Base-by-base conservation (phyloP, 306 rosid species). In the Echinosophora koreensis region DNA sequence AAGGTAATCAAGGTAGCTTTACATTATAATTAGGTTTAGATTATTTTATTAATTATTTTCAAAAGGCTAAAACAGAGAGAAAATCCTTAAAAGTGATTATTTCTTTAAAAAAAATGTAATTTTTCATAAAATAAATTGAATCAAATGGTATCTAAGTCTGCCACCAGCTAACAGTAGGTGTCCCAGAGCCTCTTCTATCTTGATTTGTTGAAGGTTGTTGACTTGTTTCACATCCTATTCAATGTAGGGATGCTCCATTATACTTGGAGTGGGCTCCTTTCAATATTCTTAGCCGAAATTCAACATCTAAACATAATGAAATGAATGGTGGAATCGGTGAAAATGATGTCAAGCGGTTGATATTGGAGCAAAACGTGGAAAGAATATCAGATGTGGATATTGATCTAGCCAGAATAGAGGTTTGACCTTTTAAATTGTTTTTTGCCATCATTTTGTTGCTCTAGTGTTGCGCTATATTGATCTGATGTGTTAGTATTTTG, bases 191-290 rank as follows among this genome's bases (percentile, higher is more conserved):
- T 77, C 15, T 46, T 28, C 46, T 51, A 28, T 73, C 67, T 18
- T 59, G 76, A 54, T 55, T 81, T 5, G 39, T 55, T 16, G 63
- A 63, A 57, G 80, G 75, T 39, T 52, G 64, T 73, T 56, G 81
- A 77, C 79, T 64, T 62, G 47, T 18, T 77, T 59, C 65, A 60
- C 35, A 6, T 55, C 55, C 28, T 15, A 60, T 50, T 81, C 69
- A 75, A 76, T 55, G 73, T 64, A 94, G 98, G 88, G 97, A 89
- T 88, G 90, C 87, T 52, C 98, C 98, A 5, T 80, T 92, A 60
- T 94, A 90, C 85, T 83, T 94, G 90, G 97, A 94, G 80, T 90
- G 97, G 97, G 97, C 97, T 73, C 98, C 98, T 64, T 85, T 80
- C 47, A 76, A 89, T 85, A 42, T 94, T 84, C 97, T 94, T 69